Percentiles rank a stretch among this genome's conserved stretches.
These are phyloP conservation scores for Claviceps monticola DNA, from an alignment of 2,329 filamentous ascomycete species.

Conservation along the genomic window DNA sequence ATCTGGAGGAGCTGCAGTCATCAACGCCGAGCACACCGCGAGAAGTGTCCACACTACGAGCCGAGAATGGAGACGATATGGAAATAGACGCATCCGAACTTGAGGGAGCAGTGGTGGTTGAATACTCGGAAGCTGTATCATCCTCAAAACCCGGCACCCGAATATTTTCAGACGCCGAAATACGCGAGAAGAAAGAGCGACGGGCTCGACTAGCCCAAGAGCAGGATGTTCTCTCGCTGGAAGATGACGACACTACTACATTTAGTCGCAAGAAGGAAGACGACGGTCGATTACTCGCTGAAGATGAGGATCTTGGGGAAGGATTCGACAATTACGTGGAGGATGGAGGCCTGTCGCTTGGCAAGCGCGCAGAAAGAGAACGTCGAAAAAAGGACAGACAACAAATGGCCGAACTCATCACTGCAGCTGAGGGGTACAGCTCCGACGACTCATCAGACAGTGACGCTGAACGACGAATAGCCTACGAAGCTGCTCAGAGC, in stretches of 20 bases:
- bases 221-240: constrained; percentile 52
- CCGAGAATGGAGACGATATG: constrained; percentile 36
- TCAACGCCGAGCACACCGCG: constrained; percentile 75
- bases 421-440: constrained; percentile 56
- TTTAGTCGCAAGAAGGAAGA: constrained; percentile 41
- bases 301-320: constrained; percentile 87
- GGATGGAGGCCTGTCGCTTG: constrained; percentile 66
- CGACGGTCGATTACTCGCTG: constrained; percentile 60
- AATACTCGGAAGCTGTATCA: constrained; percentile 21
- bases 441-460: constrained; percentile 55
- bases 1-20: constrained; percentile 70
- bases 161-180: constrained; percentile 74
- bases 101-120: constrained; percentile 51
- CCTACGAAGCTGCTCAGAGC: constrained; percentile 79
- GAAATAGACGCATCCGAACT: constrained; percentile 45
- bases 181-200: constrained; percentile 80
- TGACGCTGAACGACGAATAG: constrained; percentile 57
- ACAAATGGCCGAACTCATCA: constrained; percentile 74
- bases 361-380: constrained; percentile 64
- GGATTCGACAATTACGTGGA: constrained; percentile 88
- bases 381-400: constrained; percentile 50
- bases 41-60: constrained; percentile 34
- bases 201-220: constrained; percentile 64
- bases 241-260: constrained; percentile 38
- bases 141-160: constrained; percentile 23